phyloP scores from a whole-genome alignment of 306 rosid genomes.

The Quercus dentata region DNA sequence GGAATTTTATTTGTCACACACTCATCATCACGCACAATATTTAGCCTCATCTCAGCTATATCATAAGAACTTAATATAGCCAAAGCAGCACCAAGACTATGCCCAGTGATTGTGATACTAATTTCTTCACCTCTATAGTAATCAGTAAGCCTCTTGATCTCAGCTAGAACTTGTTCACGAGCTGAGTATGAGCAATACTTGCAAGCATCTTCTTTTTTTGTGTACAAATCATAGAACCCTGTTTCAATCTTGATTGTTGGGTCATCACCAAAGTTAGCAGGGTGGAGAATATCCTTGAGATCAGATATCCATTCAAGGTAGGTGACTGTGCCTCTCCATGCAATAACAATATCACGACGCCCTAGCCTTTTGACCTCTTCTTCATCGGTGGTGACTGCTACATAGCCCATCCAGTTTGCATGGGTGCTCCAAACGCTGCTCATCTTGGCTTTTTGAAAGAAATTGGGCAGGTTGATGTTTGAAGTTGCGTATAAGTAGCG shows the following conservation, averaged over 20 bases:
- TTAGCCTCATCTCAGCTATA: constrained; percentile 49
- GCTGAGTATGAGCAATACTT: constrained; percentile 54
- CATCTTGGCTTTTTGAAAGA: constrained; percentile 51
- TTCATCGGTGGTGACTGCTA: constrained; percentile 40
- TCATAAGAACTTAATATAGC: constrained; percentile 58
- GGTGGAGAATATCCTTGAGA: constrained; percentile 49
- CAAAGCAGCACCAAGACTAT: constrained; percentile 65
- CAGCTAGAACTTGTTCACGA: constrained; percentile 58
- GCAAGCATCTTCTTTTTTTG: constrained; percentile 48
- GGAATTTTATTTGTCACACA: constrained; percentile 16
- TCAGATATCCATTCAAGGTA: constrained; percentile 68
- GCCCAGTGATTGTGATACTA: constrained; percentile 63
- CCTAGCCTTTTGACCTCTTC: constrained; percentile 43
- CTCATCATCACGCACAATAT: not conserved
- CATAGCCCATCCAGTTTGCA: constrained; percentile 81
- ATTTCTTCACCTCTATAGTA: constrained; percentile 46
- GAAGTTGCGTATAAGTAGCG: constrained; percentile 75
- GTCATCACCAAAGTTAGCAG: constrained; percentile 27
- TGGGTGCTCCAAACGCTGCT: constrained; percentile 58
- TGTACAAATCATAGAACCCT: constrained; percentile 63
- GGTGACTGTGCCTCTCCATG: constrained; percentile 76
- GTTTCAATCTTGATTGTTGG: constrained; percentile 55
- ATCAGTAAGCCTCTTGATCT: constrained; percentile 47
- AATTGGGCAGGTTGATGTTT: constrained; percentile 70
- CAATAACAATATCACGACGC: constrained; percentile 58